A percentile compares a stretch with the other conserved stretches of the same genome.
These are phyloP conservation scores for Bipolaris bicolor DNA, from an alignment of 2,329 filamentous ascomycete genomes.

Conservation along the genomic window DNA sequence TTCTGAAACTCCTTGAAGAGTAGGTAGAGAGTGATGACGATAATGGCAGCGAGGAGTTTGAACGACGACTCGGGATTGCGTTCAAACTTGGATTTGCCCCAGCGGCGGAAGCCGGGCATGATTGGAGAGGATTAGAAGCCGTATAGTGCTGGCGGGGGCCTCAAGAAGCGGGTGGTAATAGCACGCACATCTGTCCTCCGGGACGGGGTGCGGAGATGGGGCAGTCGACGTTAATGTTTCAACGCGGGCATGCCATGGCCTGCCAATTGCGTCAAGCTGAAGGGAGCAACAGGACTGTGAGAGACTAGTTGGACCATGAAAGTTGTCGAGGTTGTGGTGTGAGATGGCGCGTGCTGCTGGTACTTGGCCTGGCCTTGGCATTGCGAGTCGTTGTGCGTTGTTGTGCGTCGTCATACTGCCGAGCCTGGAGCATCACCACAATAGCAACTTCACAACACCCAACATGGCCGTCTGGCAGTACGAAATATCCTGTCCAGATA, in stretches of 20 bases:
- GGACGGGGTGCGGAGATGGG: constrained; percentile 25
- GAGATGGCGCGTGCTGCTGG: not conserved
- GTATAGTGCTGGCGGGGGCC: constrained; percentile 17
- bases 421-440: constrained; percentile 1
- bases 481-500: constrained; percentile 10
- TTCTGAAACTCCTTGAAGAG: constrained; percentile 47
- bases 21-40: constrained; percentile 51
- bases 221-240: constrained; percentile 3
- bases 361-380: constrained; percentile 10
- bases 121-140: constrained; percentile 15
- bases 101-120: constrained; percentile 48
- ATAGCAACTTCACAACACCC: constrained; percentile 3
- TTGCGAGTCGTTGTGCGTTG: not conserved
- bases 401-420: constrained; percentile 4
- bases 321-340: not conserved
- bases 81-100: constrained; percentile 47
- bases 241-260: constrained; percentile 13
- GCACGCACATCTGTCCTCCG: constrained; percentile 34
- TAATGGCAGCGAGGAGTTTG: constrained; percentile 49
- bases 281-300: not conserved
- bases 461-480: constrained; percentile 49
- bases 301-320: not conserved
- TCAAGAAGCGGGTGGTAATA: constrained; percentile 26
- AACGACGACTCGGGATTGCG: constrained; percentile 51
- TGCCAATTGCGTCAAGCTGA: not conserved